Conservation (phyloP, 306 rosid genomes). For the Cucurbita pepo region DNA sequence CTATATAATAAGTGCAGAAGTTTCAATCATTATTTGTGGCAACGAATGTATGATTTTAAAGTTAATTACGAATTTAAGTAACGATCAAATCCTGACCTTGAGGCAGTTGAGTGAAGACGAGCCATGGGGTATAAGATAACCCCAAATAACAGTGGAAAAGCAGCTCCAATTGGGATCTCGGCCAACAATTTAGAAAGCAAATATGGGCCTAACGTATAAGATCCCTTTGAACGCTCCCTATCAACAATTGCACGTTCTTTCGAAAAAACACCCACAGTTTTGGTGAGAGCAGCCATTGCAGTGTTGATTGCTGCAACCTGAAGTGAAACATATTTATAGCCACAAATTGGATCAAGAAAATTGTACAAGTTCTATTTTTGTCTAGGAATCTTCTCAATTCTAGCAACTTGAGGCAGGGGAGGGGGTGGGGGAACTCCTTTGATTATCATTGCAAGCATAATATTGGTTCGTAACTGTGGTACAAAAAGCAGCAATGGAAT, state of each 20-base stretch:
- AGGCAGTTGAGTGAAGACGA: slow-evolving; percentile 70
- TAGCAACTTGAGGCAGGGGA: background rate
- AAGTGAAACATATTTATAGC: slow-evolving; percentile 9
- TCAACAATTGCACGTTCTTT: slow-evolving; percentile 83
- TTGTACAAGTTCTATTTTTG: background rate
- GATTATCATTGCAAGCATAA: background rate
- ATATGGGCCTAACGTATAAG: slow-evolving; percentile 84
- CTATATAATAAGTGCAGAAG: slow-evolving; percentile 19
- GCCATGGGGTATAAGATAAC: slow-evolving; percentile 90
- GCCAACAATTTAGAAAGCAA: slow-evolving; percentile 79
- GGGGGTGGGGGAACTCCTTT: background rate
- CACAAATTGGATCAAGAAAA: background rate
- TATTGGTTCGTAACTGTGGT: background rate
- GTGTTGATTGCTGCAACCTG: slow-evolving; percentile 98
- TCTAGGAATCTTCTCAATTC: background rate
- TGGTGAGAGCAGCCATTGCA: slow-evolving; percentile 97
- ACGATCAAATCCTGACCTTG: slow-evolving; percentile 28
- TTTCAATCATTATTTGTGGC: background rate
- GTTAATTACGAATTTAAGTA: background rate
- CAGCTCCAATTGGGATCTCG: slow-evolving; percentile 84
- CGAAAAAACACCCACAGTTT: slow-evolving; percentile 77
- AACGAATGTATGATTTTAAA: background rate
- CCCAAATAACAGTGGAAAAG: slow-evolving; percentile 86
- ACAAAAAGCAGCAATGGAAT: background rate
- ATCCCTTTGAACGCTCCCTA: slow-evolving; percentile 81